phyloP scores from a whole-genome alignment of 805 yeast genomes.

The Brettanomyces nanus region DNA sequence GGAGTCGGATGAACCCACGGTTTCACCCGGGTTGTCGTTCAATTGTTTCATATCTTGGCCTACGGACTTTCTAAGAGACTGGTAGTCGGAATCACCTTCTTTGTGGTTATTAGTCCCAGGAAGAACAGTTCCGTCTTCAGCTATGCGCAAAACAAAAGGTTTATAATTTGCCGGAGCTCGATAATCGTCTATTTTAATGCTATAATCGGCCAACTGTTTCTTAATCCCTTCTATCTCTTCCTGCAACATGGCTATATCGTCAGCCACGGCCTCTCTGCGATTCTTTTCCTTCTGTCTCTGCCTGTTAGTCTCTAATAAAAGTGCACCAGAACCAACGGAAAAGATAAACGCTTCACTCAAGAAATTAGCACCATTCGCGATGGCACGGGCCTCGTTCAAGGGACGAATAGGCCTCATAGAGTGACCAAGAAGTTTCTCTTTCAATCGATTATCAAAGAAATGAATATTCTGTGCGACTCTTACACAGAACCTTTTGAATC shows the following conservation, averaged over 20 bases:
- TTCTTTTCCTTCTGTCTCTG: conserved; percentile 54
- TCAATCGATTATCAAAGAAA: conserved; percentile 50
- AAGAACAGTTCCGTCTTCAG: conserved; percentile 9
- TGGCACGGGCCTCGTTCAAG: conserved; percentile 71
- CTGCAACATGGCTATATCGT: conserved; percentile 63
- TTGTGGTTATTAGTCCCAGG: too few species aligned
- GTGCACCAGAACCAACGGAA: conserved; percentile 69
- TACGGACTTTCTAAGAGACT: not conserved
- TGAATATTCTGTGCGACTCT: conserved; percentile 66
- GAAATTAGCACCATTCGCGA: conserved; percentile 75
- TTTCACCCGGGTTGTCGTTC: too few species aligned
- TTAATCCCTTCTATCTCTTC: conserved; percentile 57
- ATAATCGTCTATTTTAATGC: conserved; percentile 37
- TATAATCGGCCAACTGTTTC: conserved; percentile 33
- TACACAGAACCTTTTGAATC: conserved; percentile 56
- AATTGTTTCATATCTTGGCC: too few species aligned
- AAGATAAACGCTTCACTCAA: conserved; percentile 72
- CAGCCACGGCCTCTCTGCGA: conserved; percentile 59
- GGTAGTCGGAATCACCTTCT: too few species aligned
- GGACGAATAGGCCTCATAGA: conserved; percentile 44
- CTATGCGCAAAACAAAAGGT: conserved; percentile 37
- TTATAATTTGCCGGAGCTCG: conserved; percentile 36
- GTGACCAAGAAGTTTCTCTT: conserved; percentile 26
- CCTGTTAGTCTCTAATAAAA: conserved; percentile 63
- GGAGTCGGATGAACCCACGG: too few species aligned